These are phyloP conservation scores for Leptographium lundbergii DNA, from an alignment of 2,329 filamentous ascomycete species.

Conservation along the genomic window DNA sequence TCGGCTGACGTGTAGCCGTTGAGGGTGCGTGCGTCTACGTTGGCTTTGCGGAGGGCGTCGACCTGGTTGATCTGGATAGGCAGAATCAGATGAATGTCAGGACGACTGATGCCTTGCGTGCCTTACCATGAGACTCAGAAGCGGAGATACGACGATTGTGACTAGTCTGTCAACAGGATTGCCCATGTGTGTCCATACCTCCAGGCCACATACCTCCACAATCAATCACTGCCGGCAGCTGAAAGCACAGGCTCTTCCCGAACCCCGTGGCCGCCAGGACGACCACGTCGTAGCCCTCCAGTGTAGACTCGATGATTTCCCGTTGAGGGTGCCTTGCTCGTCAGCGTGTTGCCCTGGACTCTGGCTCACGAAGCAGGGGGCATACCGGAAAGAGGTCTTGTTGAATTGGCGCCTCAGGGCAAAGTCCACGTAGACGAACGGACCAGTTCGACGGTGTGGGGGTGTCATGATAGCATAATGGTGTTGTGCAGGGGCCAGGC, in stretches of 20 bases:
- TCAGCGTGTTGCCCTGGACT: not conserved
- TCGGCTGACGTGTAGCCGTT: constrained; percentile 64
- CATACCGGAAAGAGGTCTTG: constrained; percentile 59
- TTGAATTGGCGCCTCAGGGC: constrained; percentile 62
- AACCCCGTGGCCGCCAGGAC: constrained; percentile 66
- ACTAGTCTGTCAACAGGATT: too few species aligned
- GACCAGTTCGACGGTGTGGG: constrained; percentile 26
- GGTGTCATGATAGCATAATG: not conserved
- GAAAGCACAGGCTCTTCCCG: constrained; percentile 79
- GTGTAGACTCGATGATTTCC: constrained; percentile 56
- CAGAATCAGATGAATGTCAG: too few species aligned
- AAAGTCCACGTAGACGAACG: constrained; percentile 56
- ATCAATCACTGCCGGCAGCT: constrained; percentile 75
- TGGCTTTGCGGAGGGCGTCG: constrained; percentile 58
- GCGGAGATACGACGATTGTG: too few species aligned
- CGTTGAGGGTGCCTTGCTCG: constrained; percentile 59
- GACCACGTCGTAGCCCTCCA: constrained; percentile 30
- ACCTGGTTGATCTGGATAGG: constrained; percentile 72
- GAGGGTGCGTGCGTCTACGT: constrained; percentile 71
- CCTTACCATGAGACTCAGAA: too few species aligned
- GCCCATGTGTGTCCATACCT: too few species aligned
- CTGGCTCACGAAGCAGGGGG: not conserved
- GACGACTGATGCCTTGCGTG: too few species aligned
- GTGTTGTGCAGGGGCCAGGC: not conserved
- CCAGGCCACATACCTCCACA: constrained; percentile 42